Conservation (phyloP, 345 rosid species). For the Eucalyptus grandis region DNA sequence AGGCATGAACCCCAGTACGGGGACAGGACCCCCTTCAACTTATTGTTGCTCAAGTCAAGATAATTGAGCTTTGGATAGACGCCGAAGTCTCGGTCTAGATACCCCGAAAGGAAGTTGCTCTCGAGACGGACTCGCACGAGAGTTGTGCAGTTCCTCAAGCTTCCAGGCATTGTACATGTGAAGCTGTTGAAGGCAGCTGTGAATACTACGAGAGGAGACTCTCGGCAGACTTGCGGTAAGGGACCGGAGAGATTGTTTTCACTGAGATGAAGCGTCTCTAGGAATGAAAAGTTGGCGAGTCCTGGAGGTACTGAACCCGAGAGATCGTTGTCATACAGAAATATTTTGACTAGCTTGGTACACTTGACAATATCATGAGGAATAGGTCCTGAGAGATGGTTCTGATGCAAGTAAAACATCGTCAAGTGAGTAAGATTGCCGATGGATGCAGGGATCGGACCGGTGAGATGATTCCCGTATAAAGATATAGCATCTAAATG, state of each 20-base stretch:
- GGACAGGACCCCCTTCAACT: conserved; percentile 7
- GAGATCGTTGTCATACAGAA: rapidly evolving
- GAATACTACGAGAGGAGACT: neutral
- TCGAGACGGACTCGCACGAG: neutral
- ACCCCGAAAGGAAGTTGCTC: neutral
- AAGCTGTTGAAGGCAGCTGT: neutral
- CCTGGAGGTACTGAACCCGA: neutral
- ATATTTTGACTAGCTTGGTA: neutral
- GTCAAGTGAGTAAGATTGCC: neutral
- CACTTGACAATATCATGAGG: neutral
- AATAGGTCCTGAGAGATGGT: neutral
- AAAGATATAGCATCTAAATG: neutral
- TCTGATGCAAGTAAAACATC: no score
- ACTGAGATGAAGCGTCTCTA: rapidly evolving
- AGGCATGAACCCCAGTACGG: conserved; percentile 8
- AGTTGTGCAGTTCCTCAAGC: neutral
- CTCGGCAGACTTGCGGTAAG: neutral
- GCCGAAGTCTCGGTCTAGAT: neutral
- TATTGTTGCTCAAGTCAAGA: conserved; percentile 17
- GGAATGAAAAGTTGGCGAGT: neutral
- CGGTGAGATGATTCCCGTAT: neutral
- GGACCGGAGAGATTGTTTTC: neutral
- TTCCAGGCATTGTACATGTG: neutral
- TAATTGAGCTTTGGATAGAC: conserved; percentile 16
- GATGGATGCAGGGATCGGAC: neutral